phyloP scores from a whole-genome alignment of 2,329 filamentous ascomycete genomes.

The Endothia cerciana region DNA sequence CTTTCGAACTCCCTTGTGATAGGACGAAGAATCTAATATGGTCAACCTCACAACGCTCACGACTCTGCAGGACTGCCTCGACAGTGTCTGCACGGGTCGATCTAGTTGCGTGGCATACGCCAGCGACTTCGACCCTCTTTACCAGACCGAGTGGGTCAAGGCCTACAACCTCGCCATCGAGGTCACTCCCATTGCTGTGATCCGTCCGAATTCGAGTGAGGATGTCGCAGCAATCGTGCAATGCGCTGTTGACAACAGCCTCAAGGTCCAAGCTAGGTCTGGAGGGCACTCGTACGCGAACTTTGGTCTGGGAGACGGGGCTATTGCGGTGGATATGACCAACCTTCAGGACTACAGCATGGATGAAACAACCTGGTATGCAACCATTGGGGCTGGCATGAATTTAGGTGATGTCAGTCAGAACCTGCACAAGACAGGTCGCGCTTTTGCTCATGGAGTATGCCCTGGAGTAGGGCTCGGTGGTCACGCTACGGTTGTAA shows the following conservation, averaged over 20 bases:
- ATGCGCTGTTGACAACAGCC: constrained; percentile 54
- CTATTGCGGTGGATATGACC: constrained; percentile 57
- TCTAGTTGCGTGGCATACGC: constrained; percentile 52
- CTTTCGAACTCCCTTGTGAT: too few species aligned
- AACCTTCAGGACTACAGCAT: constrained; percentile 58
- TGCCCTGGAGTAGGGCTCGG: constrained; percentile 63
- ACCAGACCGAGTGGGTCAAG: constrained; percentile 54
- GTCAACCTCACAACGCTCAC: constrained; percentile 16
- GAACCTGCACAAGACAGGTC: constrained; percentile 53
- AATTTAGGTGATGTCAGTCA: constrained; percentile 56
- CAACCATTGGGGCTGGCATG: constrained; percentile 58
- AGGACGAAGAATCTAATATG: background rate
- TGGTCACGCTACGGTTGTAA: constrained; percentile 60
- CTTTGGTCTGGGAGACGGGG: constrained; percentile 44
- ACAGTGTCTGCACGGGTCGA: constrained; percentile 50
- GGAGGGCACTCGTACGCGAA: constrained; percentile 67
- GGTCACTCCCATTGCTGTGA: constrained; percentile 58
- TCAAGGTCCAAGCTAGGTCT: constrained; percentile 64
- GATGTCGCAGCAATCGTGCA: constrained; percentile 62
- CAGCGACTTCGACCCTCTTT: constrained; percentile 42
- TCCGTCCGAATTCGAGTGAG: constrained; percentile 54
- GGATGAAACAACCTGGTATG: constrained; percentile 55
- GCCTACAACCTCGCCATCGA: constrained; percentile 56
- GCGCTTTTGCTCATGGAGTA: constrained; percentile 63
- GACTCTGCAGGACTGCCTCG: constrained; percentile 49